Conservation (phyloP, 78 protist genomes). For the Dictyostelium purpureum region DNA sequence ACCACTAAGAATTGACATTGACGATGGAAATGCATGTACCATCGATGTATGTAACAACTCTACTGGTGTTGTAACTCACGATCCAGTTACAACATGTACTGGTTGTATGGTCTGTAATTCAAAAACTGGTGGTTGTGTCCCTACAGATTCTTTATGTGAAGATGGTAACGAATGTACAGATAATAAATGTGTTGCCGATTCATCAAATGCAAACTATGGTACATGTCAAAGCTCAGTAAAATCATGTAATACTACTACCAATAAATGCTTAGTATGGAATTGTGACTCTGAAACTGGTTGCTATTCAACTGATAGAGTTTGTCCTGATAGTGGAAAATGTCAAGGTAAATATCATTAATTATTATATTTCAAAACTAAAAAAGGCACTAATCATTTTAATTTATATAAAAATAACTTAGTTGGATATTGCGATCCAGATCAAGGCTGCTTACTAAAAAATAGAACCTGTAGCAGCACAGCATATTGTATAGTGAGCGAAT, state of each 20-base stretch:
- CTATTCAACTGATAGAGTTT: not conserved
- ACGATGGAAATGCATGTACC: conserved; percentile 37
- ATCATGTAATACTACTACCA: not conserved
- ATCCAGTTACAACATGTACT: not conserved
- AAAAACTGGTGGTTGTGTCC: not conserved
- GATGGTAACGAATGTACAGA: conserved; percentile 8
- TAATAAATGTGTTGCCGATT: not conserved
- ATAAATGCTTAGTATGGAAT: not conserved
- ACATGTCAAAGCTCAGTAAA: not conserved
- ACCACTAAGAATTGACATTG: not conserved
- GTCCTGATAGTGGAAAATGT: not conserved
- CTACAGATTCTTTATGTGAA: not conserved
- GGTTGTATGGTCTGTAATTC: not conserved
- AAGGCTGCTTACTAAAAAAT: not conserved
- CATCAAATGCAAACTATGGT: not conserved
- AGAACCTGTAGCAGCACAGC: conserved; percentile 13
- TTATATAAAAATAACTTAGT: not conserved
- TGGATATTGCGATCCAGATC: conserved; percentile 18
- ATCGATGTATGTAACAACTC: not conserved
- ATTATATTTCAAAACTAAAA: no score
- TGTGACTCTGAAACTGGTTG: conserved; percentile 29
- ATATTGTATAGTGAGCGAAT: not conserved
- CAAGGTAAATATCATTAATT: no score
- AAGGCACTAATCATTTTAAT: no score
- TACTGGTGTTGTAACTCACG: not conserved